Base-by-base conservation (phyloP, 1,284 basidiomycete species). In the Golubevia pallescens region DNA sequence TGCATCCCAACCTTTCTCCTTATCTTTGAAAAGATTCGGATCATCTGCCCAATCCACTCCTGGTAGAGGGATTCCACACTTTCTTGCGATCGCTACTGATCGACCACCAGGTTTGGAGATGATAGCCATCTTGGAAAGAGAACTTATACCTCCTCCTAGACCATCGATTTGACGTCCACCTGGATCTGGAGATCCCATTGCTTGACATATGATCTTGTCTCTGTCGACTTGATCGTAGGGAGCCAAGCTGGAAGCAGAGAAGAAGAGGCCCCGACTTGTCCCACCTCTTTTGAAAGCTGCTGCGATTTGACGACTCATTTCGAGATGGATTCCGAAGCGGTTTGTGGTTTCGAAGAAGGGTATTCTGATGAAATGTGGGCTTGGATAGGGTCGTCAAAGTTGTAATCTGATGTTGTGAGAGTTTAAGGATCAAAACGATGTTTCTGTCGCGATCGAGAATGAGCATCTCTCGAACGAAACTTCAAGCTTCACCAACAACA, bases 121-220 rank as follows among this genome's bases (percentile, higher is more conserved):
- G n/a, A n/a, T n/a, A n/a, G 90, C 90, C n/a, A 92, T 89, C 81
- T 94, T 94, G 59, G 91, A 93, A 3, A 93, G 88, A 61, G 91
- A 92, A 3, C 90, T 91, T 38, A 92, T 87, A 1, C 93, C 93
- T 2, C 93, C 93, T 7, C 93, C 93, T 24, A 87, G 71, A 13
- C 86, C 93, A 74, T 93, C 91, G 20, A 94, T 88, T 86, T 94
- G 93, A 10, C 92, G 88, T 2, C 89, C 90, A 77, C 93, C 88
- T 0, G 91, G 88, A 77, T 94, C 93, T 0, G 93, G 93, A 1
- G 91, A 93, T 16, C 93, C 93, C 92, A 93, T 92, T n/a, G 92
- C 89, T 0, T 90, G 88, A 16, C 91, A 89, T 70, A 93, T 91
- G 62, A 93, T 89, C 20, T 88, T 83, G 0, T 87, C 78, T 5